Conservation (phyloP, 768 basidiomycete genomes). For the Leucocoprinus sp. region DNA sequence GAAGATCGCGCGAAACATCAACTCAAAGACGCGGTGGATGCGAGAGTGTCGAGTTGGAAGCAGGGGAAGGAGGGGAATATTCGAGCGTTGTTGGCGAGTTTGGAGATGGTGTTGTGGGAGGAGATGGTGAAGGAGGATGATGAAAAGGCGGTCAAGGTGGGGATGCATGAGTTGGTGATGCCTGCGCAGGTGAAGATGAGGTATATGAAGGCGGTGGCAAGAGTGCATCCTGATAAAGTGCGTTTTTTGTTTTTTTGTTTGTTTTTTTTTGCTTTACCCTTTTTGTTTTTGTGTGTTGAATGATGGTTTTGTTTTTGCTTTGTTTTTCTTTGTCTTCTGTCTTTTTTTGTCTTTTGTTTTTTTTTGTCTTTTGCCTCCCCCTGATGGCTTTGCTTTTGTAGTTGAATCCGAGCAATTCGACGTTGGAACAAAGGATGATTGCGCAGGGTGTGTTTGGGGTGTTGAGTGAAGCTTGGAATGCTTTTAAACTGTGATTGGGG, state of each 20-base stretch:
- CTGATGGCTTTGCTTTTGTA: too few species aligned
- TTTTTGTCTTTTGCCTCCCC: too few species aligned
- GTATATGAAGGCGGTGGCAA: conserved; percentile 87
- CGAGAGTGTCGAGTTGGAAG: conserved; percentile 68
- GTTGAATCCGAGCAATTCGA: conserved; percentile 73
- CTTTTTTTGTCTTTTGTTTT: too few species aligned
- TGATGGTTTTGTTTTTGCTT: too few species aligned
- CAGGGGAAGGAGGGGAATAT: conserved; percentile 88
- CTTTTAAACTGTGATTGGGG: too few species aligned
- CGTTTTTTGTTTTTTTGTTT: conserved; percentile 15
- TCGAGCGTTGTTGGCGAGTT: conserved; percentile 77
- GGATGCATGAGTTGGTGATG: conserved; percentile 84
- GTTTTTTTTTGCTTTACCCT: neutral
- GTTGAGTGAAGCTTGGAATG: conserved; percentile 85
- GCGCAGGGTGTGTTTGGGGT: conserved; percentile 89
- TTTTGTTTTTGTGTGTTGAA: conserved; percentile 2
- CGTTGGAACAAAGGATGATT: conserved; percentile 91
- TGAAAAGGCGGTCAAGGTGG: conserved; percentile 50
- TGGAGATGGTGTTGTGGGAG: conserved; percentile 82
- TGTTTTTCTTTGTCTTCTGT: too few species aligned
- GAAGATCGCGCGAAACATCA: conserved; percentile 65
- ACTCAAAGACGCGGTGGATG: conserved; percentile 80
- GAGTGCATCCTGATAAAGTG: conserved; percentile 98
- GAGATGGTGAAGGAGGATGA: conserved; percentile 58
- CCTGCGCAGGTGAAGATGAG: conserved; percentile 80